Evolutionary conservation across 1,284 basidiomycete genomes (phyloP).

Genomic region (Trametes pubescens): DNA sequence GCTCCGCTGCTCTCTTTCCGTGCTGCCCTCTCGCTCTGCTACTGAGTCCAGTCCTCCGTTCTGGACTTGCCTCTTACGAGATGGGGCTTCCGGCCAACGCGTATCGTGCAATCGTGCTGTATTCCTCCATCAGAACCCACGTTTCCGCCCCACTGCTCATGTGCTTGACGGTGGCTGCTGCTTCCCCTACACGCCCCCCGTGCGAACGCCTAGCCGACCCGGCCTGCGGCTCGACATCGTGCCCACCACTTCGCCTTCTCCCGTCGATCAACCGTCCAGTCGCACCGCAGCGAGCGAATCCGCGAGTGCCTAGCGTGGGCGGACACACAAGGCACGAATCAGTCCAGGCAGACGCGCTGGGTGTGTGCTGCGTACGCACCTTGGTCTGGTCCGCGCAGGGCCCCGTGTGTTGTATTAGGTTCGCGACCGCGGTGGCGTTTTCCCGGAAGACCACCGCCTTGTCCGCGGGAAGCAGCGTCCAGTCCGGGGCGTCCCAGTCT

Average conservation of each 20-base stretch:
- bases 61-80: constrained; percentile 7
- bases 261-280: constrained; percentile 20
- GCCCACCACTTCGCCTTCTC: background rate
- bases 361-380: constrained; percentile 19
- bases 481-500: constrained; percentile 31
- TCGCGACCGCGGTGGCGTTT: constrained; percentile 22
- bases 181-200: constrained; percentile 26
- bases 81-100: constrained; percentile 8
- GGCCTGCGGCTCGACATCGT: background rate
- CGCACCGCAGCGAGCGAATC: constrained; percentile 23
- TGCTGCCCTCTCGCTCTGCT: background rate
- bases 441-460: constrained; percentile 29
- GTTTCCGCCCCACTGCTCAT: constrained; percentile 25
- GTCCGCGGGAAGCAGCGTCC: constrained; percentile 25
- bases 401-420: constrained; percentile 19
- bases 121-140: constrained; percentile 32
- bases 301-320: constrained; percentile 18
- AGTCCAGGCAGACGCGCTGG: background rate
- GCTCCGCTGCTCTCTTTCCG: background rate
- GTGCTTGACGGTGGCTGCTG: constrained; percentile 22
- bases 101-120: constrained; percentile 21
- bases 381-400: constrained; percentile 16
- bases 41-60: constrained; percentile 5
- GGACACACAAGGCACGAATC: background rate
- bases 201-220: constrained; percentile 11